These are phyloP conservation scores for Microstroma glucosiphilum DNA, from an alignment of 1,284 basidiomycete species.

Conservation along the genomic window DNA sequence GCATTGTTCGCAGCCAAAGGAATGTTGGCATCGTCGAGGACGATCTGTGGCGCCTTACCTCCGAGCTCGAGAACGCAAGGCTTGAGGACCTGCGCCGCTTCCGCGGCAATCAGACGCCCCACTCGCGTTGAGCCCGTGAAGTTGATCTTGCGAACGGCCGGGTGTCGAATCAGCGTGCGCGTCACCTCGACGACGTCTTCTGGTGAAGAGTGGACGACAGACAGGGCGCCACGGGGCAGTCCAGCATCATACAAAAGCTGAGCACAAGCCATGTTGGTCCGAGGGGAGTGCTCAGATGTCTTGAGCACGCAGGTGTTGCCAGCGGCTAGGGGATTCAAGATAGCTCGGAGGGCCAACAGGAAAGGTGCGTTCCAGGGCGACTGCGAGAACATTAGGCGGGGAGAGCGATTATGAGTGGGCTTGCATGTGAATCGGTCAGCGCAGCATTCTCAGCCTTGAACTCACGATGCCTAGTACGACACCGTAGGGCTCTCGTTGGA, in stretches of 20 bases:
- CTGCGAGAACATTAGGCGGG: not conserved
- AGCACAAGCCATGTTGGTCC: slow-evolving; percentile 56
- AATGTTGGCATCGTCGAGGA: slow-evolving; percentile 63
- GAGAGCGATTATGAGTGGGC: not conserved
- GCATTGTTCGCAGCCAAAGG: slow-evolving; percentile 56
- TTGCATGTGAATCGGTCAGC: not conserved
- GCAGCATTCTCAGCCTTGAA: not conserved
- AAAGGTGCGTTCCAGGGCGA: slow-evolving; percentile 47
- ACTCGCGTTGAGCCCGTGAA: slow-evolving; percentile 59
- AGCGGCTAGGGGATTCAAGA: slow-evolving; percentile 59
- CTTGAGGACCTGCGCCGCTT: slow-evolving; percentile 72
- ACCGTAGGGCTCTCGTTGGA: slow-evolving; percentile 29
- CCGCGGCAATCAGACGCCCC: slow-evolving; percentile 76
- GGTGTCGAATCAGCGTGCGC: slow-evolving; percentile 60
- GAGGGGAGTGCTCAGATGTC: slow-evolving; percentile 59
- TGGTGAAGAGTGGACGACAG: slow-evolving; percentile 59
- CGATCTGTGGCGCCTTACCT: slow-evolving; percentile 54
- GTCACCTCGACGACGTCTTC: slow-evolving; percentile 55
- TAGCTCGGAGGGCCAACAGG: slow-evolving; percentile 53
- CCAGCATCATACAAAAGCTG: slow-evolving; percentile 58
- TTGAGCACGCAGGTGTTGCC: slow-evolving; percentile 65
- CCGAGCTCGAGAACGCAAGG: slow-evolving; percentile 53
- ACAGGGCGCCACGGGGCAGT: slow-evolving; percentile 61
- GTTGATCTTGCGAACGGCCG: slow-evolving; percentile 55
- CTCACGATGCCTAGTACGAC: slow-evolving; percentile 24